Conservation (phyloP, 2,329 filamentous ascomycete species). For the Fusarium nanum region DNA sequence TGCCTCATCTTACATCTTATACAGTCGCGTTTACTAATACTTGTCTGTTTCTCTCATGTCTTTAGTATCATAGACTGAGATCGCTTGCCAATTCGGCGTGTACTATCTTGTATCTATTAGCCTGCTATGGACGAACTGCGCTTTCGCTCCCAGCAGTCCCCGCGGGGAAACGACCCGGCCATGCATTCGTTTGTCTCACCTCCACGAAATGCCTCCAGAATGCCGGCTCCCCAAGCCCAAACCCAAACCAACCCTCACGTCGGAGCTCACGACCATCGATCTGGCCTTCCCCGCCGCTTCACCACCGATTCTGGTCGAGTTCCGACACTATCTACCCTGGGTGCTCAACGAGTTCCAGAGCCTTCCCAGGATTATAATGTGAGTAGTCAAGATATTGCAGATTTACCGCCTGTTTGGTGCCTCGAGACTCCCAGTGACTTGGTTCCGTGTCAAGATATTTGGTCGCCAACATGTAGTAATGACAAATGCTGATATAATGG, state of each 20-base stretch:
- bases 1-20: conserved; percentile 36
- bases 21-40: conserved; percentile 46
- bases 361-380: conserved; percentile 62
- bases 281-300: conserved; percentile 87
- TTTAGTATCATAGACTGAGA: conserved; percentile 50
- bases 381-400: conserved; percentile 42
- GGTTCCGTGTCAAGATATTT: conserved; percentile 6
- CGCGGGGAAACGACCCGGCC: conserved; percentile 75
- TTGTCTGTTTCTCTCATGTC: conserved; percentile 52
- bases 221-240: conserved; percentile 65
- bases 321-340: conserved; percentile 73
- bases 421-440: conserved; percentile 18
- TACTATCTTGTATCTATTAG: conserved; percentile 56
- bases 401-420: conserved; percentile 1
- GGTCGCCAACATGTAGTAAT: neutral
- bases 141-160: conserved; percentile 81
- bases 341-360: conserved; percentile 59
- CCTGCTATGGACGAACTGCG: conserved; percentile 78
- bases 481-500: conserved; percentile 40
- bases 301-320: conserved; percentile 90
- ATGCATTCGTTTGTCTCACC: conserved; percentile 81
- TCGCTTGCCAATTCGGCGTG: conserved; percentile 54
- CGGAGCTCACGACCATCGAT: conserved; percentile 74
- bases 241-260: conserved; percentile 52
- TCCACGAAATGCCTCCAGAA: conserved; percentile 74